Base-by-base conservation (phyloP, 176 grass and related monocot species). In the Phoenix dactylifera region DNA sequence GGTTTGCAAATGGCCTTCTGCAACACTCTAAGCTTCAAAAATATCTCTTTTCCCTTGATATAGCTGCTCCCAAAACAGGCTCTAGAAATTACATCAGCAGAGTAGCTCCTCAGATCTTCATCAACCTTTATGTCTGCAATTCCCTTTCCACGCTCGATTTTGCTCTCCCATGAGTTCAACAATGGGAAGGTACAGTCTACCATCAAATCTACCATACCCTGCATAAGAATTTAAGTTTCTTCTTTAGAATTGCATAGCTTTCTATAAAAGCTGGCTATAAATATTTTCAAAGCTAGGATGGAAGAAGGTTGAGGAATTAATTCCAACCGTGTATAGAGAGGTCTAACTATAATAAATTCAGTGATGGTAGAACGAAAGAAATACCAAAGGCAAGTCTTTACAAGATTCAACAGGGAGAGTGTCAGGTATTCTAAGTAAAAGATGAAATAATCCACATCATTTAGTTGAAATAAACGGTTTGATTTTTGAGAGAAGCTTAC, bases 151-250 rank as follows among this genome's bases (percentile, higher is more conserved):
- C 63, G 64, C 4, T 87, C 80, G 22, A 90, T 39, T 60, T 69
- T 82, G 26, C 62, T 56, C 69, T 91, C 75, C 93, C 93, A 97
- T 25, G 70, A 80, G 49, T 68, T 73, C 7, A 97, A 10, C 52
- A 97, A 30, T 39, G 84, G 72, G 18, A 79, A 62, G 4, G 93
- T 77, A 54, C 82, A 97, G 76, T 97, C 93, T 54, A 91, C 81
- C 93, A 97, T 97, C 55, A 91, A 75, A 85, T 91, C 81, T 73
- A 97, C 72, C 93, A 97, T 97, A 29, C 81, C 81, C 93, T 97
- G 32, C 32, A 62, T 22, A 53, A 30, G 50, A 25, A 44, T 44
- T 44, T 44, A 44, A 10, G 7, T 44, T 44, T 44, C 7, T 44
- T 39, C 35, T 39, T 39, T 10, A 39, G 35, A 39, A 39, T 44